Evolutionary conservation across 2,329 filamentous ascomycete genomes (phyloP).

Genomic region (Aspergillus novofumigatus): DNA sequence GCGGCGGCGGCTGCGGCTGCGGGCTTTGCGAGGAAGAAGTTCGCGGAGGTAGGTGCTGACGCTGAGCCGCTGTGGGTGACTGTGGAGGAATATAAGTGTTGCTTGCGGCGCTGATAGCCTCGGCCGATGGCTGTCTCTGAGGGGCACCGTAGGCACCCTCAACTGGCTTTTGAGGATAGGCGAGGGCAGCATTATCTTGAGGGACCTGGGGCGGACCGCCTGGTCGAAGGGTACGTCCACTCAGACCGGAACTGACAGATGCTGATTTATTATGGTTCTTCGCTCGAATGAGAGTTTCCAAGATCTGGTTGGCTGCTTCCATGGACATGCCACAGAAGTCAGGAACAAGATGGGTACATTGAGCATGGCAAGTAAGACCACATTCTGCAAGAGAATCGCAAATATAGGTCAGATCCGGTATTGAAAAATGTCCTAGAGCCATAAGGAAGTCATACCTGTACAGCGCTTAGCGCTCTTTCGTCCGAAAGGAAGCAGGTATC

Average conservation of each 20-base stretch:
- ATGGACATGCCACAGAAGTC: constrained; percentile 99
- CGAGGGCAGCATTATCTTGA: constrained; percentile 35
- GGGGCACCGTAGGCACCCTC: constrained; percentile 34
- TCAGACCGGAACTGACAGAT: constrained; percentile 52
- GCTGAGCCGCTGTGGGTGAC: constrained; percentile 39
- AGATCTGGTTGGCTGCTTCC: constrained; percentile 90
- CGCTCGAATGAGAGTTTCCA: constrained; percentile 77
- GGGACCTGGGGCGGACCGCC: constrained; percentile 42
- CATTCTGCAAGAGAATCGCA: constrained; percentile 60
- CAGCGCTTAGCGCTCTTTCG: constrained; percentile 95
- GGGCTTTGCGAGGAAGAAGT: constrained; percentile 45
- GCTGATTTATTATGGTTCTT: constrained; percentile 65
- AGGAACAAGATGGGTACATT: constrained; percentile 90
- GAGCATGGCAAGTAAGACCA: constrained; percentile 80
- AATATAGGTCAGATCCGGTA: background rate
- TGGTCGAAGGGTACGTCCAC: constrained; percentile 63
- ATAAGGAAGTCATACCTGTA: constrained; percentile 53
- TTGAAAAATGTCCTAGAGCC: too few relatives aligned
- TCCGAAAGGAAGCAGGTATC: constrained; percentile 90
- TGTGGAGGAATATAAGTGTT: constrained; percentile 43
- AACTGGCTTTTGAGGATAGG: constrained; percentile 33
- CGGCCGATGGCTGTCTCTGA: constrained; percentile 35
- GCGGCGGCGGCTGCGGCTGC: constrained; percentile 50
- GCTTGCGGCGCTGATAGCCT: constrained; percentile 41
- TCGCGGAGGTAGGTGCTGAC: constrained; percentile 45